Evolutionary conservation across 495 filamentous ascomycete genomes (phyloP), one percentile per base, ranked within the genome.

Genomic region (Trichoderma orchidacearum): DNA sequence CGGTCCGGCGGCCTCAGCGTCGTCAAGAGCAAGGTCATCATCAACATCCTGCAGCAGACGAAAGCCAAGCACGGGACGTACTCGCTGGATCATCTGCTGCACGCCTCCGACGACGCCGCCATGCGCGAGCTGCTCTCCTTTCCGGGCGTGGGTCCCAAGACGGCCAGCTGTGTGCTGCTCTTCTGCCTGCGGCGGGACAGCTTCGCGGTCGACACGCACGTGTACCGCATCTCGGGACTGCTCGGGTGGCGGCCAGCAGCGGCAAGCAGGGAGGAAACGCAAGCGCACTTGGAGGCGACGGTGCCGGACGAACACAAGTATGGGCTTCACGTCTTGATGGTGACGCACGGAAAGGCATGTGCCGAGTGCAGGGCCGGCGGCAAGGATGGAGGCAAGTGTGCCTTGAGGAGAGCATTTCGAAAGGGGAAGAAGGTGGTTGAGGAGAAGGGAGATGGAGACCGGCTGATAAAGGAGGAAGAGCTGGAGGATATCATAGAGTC

Each of bases 161-260:
- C 91, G 0, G 90, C 90, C 13, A 83, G 84, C 28, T 96, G 91
- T 63, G 86, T 90, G 21, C 60, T 85, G 18, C 72, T 92, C 5
- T 92, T 92, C 69, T 89, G 85, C 62, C 76, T 90, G 51, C 76
- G 80, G 45, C 77, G 84, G 1, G 80, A 84, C 4, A 83, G 79
- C 61, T 90, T 90, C 63, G 85, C 87, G 0, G 87, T 92, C n/a
- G 87, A 92, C 61, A 92, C 87, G 0, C 87, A 92, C 61, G 86
- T 90, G 31, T 83, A 82, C 63, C 80, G 91, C 3, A 76, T 93
- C 54, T 80, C 79, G 61, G 85, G 83, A 35, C 85, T 86, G 76
- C 77, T 96, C 0, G 81, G 82, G 13, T 96, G 90, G 90, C 74
- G 91, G 18, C 79, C 80, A 0, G 61, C 65, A 13, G 74, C 74